Evolutionary conservation across 73 alveolate genomes (phyloP), one percentile per base, ranked within the genome.

Genomic region (Paramecium octaurelia): DNA sequence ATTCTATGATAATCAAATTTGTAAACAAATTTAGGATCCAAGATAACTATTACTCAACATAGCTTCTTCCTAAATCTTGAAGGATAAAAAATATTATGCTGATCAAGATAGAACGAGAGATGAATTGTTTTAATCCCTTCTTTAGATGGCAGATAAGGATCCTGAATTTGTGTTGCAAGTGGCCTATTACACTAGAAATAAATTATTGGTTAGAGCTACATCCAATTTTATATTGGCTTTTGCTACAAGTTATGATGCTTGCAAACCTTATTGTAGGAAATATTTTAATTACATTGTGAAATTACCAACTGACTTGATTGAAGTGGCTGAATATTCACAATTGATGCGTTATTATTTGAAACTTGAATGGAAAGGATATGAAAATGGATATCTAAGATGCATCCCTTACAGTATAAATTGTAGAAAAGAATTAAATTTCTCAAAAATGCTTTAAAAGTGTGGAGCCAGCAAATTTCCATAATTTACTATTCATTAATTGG

Each of bases 171-270:
- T 93, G 31, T 58, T 64, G 24, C 12, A 92, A 54, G 50, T 92
- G 10, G 96, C 96, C 10, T 50, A 58, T 24, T 93, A 93, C 20
- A 40, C 93, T 8, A 95, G 96, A 58, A 90, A 90, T 46, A 71
- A 92, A 34, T 95, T 93, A 36, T 69, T 69, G 85, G 21, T 92
- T 85, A 85, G 96, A 75, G 58, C 94, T 18, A 71, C 93, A 34
- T 9, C 96, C 42, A 93, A 93, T 84, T 93, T 92, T 20, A 57
- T 93, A n/a, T 20, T 80, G 29, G 95, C 95, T 7, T 90, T 89
- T 64, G 92, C 94, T 92, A 92, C 94, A 16, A 34, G 70, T 40
- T 36, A 92, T 23, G 88, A 93, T 31, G 10, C 54, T 20, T 35
- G 92, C 8, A 75, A 50, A 31, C 96, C 96, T 7, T 75, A 18